Conservation (phyloP, 2,329 filamentous ascomycete genomes). For the Penicillium sp. region DNA sequence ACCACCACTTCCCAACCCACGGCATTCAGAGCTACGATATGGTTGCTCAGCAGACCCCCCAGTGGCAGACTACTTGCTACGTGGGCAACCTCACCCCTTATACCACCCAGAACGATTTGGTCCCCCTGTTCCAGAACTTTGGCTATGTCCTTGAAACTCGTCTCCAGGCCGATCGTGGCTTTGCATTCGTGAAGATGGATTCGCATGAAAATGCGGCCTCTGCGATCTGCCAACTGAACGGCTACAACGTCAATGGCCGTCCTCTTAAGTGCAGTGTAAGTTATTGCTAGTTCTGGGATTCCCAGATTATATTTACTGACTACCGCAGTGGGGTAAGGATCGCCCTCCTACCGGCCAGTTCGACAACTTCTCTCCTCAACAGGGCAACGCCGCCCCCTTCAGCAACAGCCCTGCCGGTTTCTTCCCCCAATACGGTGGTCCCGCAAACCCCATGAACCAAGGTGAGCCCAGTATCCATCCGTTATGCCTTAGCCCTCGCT, state of each 20-base stretch:
- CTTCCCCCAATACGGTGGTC: conserved; percentile 92
- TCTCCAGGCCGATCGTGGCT: conserved; percentile 96
- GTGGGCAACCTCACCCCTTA: conserved; percentile 97
- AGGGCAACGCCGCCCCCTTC: conserved; percentile 62
- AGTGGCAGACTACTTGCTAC: conserved; percentile 98
- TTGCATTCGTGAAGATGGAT: conserved; percentile 99
- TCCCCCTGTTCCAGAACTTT: conserved; percentile 98
- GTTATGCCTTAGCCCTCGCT: conserved; percentile 10
- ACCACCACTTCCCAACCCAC: conserved; percentile 96
- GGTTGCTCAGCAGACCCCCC: conserved; percentile 89
- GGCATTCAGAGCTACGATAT: conserved; percentile 97
- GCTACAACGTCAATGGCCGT: conserved; percentile 95
- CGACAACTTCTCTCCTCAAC: conserved; percentile 81
- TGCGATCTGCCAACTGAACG: conserved; percentile 96
- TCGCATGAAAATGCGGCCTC: conserved; percentile 96
- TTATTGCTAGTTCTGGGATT: conserved; percentile 29
- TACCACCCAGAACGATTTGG: conserved; percentile 91
- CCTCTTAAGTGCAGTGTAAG: conserved; percentile 98
- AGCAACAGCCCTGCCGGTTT: conserved; percentile 74
- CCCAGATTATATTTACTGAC: conserved; percentile 30
- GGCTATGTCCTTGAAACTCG: conserved; percentile 96
- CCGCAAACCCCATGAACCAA: conserved; percentile 60
- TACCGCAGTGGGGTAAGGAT: conserved; percentile 90
- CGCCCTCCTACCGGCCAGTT: conserved; percentile 81
- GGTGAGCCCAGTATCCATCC: conserved; percentile 36